Evolutionary conservation across 2,329 filamentous ascomycete species (phyloP), one percentile per base, ranked within the genome.

Genomic region (Zasmidium cellare): DNA sequence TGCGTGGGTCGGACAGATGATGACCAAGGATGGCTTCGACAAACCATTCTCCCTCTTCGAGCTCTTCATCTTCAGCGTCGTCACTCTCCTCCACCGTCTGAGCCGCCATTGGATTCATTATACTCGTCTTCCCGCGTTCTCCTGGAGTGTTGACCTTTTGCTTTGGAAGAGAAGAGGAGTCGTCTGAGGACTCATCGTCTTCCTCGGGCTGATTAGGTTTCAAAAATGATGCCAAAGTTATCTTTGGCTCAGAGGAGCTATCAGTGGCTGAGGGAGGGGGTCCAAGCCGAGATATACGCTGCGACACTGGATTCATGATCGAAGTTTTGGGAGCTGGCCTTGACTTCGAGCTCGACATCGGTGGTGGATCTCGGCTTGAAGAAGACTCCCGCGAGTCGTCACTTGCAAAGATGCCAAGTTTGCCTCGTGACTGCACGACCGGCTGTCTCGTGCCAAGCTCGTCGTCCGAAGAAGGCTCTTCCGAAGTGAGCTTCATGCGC

Each of bases 21-120:
- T 73, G 70, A 9, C 56, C 62, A 1, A 71, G 56, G 38, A 73
- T 71, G 18, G 56, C 60, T 46, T 72, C 70, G 24, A 72, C 65
- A 18, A 66, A 54, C 46, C 58, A 72, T 45, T 68, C 66, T 20
- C 57, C 65, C 2, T 68, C 65, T 1, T 62, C 62, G 9, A 58
- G 46, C 16, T 58, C 53, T 12, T 60, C 56, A 19, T 60, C 52
- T 9, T 55, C 49, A 16, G 41, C 46, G 9, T 56, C 55, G 12
- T 41, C 48, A 14, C 16, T 23, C 18, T 28, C 19, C 25, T 60
- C 47, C 1, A n/a, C 46, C 14, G 46, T 50, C 24, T 59, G 47
- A 23, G 60, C 20, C 1, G 59, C 59, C 16, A 56, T 50, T 5
- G 64, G 62, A 19, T 66, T 59, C 51, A 64, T 59, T 44, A 64